Evolutionary conservation across 371 early-diverging fungal genomes (phyloP).

Genomic region (Lichtheimia ramosa): DNA sequence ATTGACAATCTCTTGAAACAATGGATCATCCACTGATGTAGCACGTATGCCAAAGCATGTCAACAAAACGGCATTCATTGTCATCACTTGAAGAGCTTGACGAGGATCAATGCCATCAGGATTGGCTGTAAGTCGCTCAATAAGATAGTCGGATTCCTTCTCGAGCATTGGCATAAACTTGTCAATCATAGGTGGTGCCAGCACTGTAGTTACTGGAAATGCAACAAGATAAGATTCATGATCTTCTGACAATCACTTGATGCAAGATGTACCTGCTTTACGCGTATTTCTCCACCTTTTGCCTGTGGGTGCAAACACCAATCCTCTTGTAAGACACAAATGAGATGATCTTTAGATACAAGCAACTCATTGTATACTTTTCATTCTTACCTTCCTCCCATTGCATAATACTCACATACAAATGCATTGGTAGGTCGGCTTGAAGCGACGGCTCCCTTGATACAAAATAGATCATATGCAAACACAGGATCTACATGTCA

Average conservation of each 20-base stretch:
- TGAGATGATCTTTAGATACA: neutral
- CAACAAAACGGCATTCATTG: conserved; percentile 8
- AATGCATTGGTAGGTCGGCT: conserved; percentile 12
- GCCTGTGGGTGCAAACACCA: conserved; percentile 5
- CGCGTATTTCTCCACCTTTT: conserved; percentile 14
- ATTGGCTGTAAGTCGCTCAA: neutral
- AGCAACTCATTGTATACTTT: neutral
- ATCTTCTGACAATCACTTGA: no score
- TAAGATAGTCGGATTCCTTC: conserved; percentile 11
- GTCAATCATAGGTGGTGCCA: neutral
- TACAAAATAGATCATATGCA: conserved; percentile 20
- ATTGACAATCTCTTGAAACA: conserved; percentile 8
- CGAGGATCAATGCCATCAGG: conserved; percentile 3
- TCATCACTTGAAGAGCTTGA: conserved; percentile 1
- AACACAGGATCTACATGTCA: conserved; percentile 11
- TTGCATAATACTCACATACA: conserved; percentile 9
- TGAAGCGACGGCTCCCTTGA: conserved; percentile 12
- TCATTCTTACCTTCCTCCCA: conserved; percentile 14
- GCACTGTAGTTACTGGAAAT: no score
- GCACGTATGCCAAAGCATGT: conserved; percentile 13
- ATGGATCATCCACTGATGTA: conserved; percentile 10
- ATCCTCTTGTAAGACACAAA: conserved; percentile 8
- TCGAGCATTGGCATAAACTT: conserved; percentile 1
- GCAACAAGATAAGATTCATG: no score
- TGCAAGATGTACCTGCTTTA: conserved; percentile 10